These are phyloP conservation scores for Ligustrum vulgare DNA, from an alignment of 257 asterid species.

Conservation along the genomic window DNA sequence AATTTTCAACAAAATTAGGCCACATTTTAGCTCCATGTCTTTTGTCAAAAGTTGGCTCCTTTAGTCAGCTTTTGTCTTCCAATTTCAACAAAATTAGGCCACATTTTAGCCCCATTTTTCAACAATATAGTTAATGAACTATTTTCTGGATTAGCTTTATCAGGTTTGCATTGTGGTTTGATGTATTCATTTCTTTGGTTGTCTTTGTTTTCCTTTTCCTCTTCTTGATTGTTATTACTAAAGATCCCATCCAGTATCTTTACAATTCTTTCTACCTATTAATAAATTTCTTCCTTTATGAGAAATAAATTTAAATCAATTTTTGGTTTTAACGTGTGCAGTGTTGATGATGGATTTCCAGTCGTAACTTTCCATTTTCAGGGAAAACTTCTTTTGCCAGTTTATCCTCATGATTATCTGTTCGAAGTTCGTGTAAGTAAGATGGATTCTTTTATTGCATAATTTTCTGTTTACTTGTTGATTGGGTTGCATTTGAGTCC, in stretches of 20 bases:
- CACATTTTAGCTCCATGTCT: too few relatives aligned
- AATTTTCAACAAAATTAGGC: too few relatives aligned
- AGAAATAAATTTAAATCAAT: slow-evolving; percentile 9
- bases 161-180: not conserved
- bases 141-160: slow-evolving; percentile 5
- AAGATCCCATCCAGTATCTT: not conserved
- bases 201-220: not conserved
- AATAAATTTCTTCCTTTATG: slow-evolving; percentile 1
- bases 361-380: slow-evolving; percentile 53
- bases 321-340: slow-evolving; percentile 34
- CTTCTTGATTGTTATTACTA: not conserved
- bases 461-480: slow-evolving; percentile 3
- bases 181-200: not conserved
- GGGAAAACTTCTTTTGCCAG: slow-evolving; percentile 43
- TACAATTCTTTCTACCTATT: slow-evolving; percentile 2
- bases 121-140: not conserved
- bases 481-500: not conserved
- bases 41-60: too few relatives aligned
- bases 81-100: too few relatives aligned
- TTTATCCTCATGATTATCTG: slow-evolving; percentile 62
- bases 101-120: too few relatives aligned
- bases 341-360: slow-evolving; percentile 69
- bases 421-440: slow-evolving; percentile 58
- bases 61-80: too few relatives aligned
- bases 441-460: slow-evolving; percentile 18